These are phyloP conservation scores for Hordeum vulgare DNA, from an alignment of 176 grass and related monocot genomes.

Conservation along the genomic window MorexV3_pseudomolecules_assembly NC_058521.1:450235516-450236015, in stretches of 20 bases:
- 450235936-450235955: constrained; percentile 90
- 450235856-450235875: constrained; percentile 21
- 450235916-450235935: constrained; percentile 92
- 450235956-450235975: constrained; percentile 64
- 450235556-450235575: constrained; percentile 40
- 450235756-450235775: constrained; percentile 49
- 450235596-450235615: constrained; percentile 12
- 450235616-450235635: constrained; percentile 42
- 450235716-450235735: not conserved
- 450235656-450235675: constrained; percentile 4
- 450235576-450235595: constrained; percentile 31
- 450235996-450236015: constrained; percentile 82
- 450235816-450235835: constrained; percentile 52
- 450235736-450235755: not conserved
- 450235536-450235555: constrained; percentile 30
- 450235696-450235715: constrained; percentile 33
- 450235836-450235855: constrained; percentile 64
- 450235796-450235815: constrained; percentile 81
- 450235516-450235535: constrained; percentile 23
- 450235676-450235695: not conserved
- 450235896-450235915: constrained; percentile 90
- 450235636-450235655: constrained; percentile 36
- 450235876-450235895: constrained; percentile 43
- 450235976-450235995: constrained; percentile 63
- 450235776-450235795: constrained; percentile 74